Evolutionary conservation across 2,329 filamentous ascomycete genomes (phyloP).

Genomic region (Tolypocladium album): DNA sequence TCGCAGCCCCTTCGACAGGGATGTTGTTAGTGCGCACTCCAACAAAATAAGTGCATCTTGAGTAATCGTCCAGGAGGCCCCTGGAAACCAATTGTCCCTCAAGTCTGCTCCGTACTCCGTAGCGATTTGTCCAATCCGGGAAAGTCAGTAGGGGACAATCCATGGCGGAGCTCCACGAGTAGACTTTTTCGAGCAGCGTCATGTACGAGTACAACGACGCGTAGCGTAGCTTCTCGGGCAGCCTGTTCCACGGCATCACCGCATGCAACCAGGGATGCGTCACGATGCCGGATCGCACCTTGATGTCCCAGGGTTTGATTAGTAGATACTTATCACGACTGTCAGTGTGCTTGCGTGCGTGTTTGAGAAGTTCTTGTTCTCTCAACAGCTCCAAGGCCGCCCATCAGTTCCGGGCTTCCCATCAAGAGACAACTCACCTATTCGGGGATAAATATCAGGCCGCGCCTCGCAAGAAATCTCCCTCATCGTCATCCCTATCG

Average conservation of each 20-base stretch:
- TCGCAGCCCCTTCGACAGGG: neutral
- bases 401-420: neutral
- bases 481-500: neutral
- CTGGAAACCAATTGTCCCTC: constrained; percentile 1
- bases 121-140: neutral
- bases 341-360: neutral
- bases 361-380: neutral
- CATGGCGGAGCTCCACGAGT: neutral
- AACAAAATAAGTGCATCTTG: neutral
- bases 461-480: neutral
- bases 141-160: neutral
- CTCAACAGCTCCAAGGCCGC: neutral
- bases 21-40: neutral
- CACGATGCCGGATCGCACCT: constrained; percentile 3
- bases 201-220: neutral
- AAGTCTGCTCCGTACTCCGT: neutral
- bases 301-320: neutral
- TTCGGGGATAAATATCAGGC: neutral
- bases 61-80: neutral
- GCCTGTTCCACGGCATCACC: constrained; percentile 4
- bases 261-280: neutral
- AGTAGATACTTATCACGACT: neutral
- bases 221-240: neutral
- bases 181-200: neutral
- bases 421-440: neutral